Base-by-base conservation (phyloP, 768 basidiomycete genomes). In the Serendipita sp. region DNA sequence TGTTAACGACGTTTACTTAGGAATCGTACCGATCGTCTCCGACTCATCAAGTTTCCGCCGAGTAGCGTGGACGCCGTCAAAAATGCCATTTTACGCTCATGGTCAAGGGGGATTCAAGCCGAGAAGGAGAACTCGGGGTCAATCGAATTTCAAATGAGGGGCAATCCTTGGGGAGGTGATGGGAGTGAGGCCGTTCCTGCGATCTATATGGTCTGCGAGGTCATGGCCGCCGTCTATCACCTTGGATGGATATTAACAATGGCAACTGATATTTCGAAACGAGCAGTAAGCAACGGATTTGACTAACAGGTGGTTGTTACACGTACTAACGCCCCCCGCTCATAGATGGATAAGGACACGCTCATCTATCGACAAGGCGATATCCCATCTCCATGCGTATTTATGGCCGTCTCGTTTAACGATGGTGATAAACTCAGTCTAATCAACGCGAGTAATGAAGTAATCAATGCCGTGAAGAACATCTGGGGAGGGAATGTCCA, bases 401-500 rank as follows among this genome's bases (percentile, higher is more conserved):
- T 72, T 66, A 72, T 72, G 63, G 58, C 69, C 3, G 65, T 72
- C 2, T 66, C 64, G 13, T 72, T 73, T 66, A 71, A 72, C 56
- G 70, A 73, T 64, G 64, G 63, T n/a, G 72, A 73, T 54, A 72
- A 72, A 68, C 68, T 73, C 45, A 66, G 73, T 46, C 38, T 72
- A 15, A 72, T 73, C 41, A 70, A 72, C 48, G 66, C 70, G 24
- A 71, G 70, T 3, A 65, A 69, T 46, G 65, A 65, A 2, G 63
- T 68, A 0, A 68, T 65, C 58, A 53, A 69, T 28, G 69, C 71
- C 3, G 71, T 73, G 18, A 63, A 63, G 35, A 34, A 38, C 32
- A 30, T 53, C 8, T 60, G 58, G 30, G 65, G 18, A 15, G 62
- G 28, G n/a, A 46, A 46, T 13, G 34, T 63, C 18, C 65, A 66